Percentiles rank a stretch among this genome's conserved stretches.
Conservation (phyloP, 257 asterid species). For the Lycium ferocissimum region DNA sequence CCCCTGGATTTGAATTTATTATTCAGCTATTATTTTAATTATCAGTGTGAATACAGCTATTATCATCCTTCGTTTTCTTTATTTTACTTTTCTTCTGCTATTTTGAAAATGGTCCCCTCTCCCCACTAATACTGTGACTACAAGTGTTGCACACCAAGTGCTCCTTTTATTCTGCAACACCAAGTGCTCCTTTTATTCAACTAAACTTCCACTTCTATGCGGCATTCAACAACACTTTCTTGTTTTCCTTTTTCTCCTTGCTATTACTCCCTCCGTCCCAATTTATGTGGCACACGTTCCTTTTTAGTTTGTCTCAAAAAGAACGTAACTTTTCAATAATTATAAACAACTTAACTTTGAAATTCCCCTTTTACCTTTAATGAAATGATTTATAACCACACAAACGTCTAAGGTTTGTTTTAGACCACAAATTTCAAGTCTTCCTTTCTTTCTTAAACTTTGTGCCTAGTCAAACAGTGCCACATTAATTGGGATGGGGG, state of each 20-base stretch:
- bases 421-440: too few species aligned
- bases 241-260: background rate
- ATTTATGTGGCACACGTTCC: background rate
- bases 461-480: too few species aligned
- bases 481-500: too few species aligned
- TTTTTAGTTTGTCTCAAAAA: too few species aligned
- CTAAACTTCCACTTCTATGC: background rate
- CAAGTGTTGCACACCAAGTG: constrained; percentile 1
- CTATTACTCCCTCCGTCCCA: background rate
- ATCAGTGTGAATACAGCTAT: background rate
- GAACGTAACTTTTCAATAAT: too few species aligned
- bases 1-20: background rate
- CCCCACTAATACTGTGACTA: background rate
- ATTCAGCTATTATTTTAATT: background rate
- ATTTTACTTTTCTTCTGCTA: background rate
- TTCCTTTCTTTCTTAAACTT: too few species aligned
- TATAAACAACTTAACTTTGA: too few species aligned
- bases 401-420: too few species aligned
- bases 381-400: too few species aligned
- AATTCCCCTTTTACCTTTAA: too few species aligned
- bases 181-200: background rate
- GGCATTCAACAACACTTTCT: background rate
- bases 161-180: background rate
- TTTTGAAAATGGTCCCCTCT: background rate
- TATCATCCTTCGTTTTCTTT: background rate